A percentile compares a stretch with the other conserved stretches of the same genome.
These are phyloP conservation scores for Metschnikowia baotianmanensis DNA, from an alignment of 805 yeast species.

Conservation along the genomic window DNA sequence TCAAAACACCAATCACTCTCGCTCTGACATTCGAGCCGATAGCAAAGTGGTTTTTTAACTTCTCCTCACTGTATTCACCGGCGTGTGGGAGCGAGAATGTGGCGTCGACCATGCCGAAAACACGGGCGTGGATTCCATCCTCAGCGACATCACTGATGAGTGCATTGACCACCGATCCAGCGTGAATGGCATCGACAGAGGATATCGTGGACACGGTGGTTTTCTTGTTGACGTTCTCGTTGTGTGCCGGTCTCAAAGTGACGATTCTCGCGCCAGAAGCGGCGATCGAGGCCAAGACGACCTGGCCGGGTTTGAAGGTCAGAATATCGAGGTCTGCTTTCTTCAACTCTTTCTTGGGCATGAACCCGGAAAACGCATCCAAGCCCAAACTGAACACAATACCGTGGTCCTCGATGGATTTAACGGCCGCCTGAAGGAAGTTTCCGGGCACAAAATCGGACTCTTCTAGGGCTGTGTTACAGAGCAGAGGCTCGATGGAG, in stretches of 20 bases:
- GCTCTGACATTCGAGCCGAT: slow-evolving; percentile 66
- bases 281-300: slow-evolving; percentile 53
- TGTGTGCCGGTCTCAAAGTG: slow-evolving; percentile 49
- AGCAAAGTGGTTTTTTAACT: slow-evolving; percentile 59
- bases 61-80: slow-evolving; percentile 44
- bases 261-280: slow-evolving; percentile 54
- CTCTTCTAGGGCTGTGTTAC: slow-evolving; percentile 57
- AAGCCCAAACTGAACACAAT: slow-evolving; percentile 70
- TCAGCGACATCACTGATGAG: slow-evolving; percentile 55
- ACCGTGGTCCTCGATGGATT: slow-evolving; percentile 91
- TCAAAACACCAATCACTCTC: slow-evolving; percentile 62
- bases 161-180: slow-evolving; percentile 82
- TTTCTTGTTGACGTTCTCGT: slow-evolving; percentile 45
- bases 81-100: slow-evolving; percentile 68
- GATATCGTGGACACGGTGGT: slow-evolving; percentile 52
- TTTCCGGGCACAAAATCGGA: slow-evolving; percentile 66
- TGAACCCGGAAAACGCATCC: slow-evolving; percentile 60
- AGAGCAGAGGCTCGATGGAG: slow-evolving; percentile 69
- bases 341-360: slow-evolving; percentile 65
- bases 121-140: slow-evolving; percentile 69
- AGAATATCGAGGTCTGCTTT: slow-evolving; percentile 36
- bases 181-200: slow-evolving; percentile 75
- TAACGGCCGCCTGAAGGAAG: slow-evolving; percentile 72
- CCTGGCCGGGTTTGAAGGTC: slow-evolving; percentile 57
- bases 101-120: slow-evolving; percentile 72